Conservation (phyloP, 2,329 filamentous ascomycete genomes). For the Claviceps arundinis region DNA sequence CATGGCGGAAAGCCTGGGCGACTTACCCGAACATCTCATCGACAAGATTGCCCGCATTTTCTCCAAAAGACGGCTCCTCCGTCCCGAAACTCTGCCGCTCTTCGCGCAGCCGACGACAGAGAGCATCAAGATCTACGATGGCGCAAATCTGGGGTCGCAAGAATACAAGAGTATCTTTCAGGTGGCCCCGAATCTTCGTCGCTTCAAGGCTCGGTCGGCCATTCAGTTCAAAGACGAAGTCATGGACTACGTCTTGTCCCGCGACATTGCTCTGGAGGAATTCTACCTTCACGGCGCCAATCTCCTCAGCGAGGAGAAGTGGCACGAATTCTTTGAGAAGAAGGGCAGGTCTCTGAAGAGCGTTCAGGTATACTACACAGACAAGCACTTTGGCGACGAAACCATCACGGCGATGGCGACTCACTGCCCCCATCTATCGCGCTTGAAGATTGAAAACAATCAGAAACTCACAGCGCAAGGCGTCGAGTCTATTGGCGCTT, state of each 20-base stretch:
- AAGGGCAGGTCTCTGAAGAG: constrained; percentile 53
- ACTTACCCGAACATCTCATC: constrained; percentile 39
- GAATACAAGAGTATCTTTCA: constrained; percentile 76
- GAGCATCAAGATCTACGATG: constrained; percentile 43
- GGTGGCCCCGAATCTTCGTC: constrained; percentile 52
- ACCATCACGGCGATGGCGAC: constrained; percentile 48
- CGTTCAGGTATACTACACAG: constrained; percentile 72
- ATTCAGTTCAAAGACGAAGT: constrained; percentile 83
- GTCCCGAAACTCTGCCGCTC: constrained; percentile 38
- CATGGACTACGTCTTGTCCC: constrained; percentile 66
- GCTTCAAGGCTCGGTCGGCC: constrained; percentile 67
- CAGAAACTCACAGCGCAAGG: constrained; percentile 56
- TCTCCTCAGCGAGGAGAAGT: constrained; percentile 62
- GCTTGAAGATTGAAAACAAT: constrained; percentile 73
- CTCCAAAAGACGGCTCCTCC: constrained; percentile 45
- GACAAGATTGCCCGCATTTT: constrained; percentile 48
- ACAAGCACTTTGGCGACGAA: constrained; percentile 66
- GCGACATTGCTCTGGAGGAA: constrained; percentile 53
- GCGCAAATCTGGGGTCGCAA: constrained; percentile 52
- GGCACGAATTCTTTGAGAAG: constrained; percentile 54
- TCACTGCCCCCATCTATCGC: constrained; percentile 53
- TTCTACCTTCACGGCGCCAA: constrained; percentile 78
- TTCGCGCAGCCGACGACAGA: constrained; percentile 41
- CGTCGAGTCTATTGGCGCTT: constrained; percentile 47
- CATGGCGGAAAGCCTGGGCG: constrained; percentile 47